phyloP scores from a whole-genome alignment of 2,329 filamentous ascomycete genomes.

The Septoria petroselini region DNA sequence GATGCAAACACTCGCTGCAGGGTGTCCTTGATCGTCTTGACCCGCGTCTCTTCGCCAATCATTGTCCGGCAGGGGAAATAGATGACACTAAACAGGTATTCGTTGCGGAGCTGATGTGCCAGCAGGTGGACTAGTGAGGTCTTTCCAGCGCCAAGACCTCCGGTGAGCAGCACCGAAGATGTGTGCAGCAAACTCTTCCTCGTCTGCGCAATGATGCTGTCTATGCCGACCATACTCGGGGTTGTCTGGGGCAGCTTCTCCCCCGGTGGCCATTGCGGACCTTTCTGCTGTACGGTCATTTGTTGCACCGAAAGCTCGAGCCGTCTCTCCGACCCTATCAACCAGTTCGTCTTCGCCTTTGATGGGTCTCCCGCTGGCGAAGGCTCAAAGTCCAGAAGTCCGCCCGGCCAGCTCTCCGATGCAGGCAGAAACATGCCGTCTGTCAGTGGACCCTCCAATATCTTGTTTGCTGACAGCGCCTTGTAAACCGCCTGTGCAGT shows the following conservation, averaged over 20 bases:
- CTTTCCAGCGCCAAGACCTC: conserved; percentile 87
- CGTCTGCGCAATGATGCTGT: conserved; percentile 68
- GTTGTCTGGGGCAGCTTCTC: conserved; percentile 54
- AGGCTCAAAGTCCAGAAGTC: conserved; percentile 74
- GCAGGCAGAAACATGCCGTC: conserved; percentile 77
- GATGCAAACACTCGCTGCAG: conserved; percentile 79
- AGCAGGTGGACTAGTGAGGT: conserved; percentile 74
- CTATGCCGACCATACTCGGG: conserved; percentile 77
- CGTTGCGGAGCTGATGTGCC: conserved; percentile 67
- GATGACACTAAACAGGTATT: conserved; percentile 73
- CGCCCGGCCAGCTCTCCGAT: conserved; percentile 74
- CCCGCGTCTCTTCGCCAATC: conserved; percentile 84
- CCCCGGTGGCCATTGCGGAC: conserved; percentile 50
- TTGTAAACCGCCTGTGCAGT: conserved; percentile 64
- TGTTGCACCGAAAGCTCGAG: conserved; percentile 71
- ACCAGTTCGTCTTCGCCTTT: conserved; percentile 60
- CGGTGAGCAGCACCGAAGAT: conserved; percentile 86
- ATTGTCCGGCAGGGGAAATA: conserved; percentile 86
- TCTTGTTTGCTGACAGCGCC: conserved; percentile 64
- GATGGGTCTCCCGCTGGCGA: conserved; percentile 47
- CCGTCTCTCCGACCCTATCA: conserved; percentile 72
- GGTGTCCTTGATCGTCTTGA: conserved; percentile 87
- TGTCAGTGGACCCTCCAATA: conserved; percentile 81
- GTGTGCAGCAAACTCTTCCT: conserved; percentile 74
- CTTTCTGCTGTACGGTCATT: conserved; percentile 63